Evolutionary conservation across 306 rosid species (phyloP), one percentile per base, ranked within the genome.

Genomic region (Delonix regia): DNA sequence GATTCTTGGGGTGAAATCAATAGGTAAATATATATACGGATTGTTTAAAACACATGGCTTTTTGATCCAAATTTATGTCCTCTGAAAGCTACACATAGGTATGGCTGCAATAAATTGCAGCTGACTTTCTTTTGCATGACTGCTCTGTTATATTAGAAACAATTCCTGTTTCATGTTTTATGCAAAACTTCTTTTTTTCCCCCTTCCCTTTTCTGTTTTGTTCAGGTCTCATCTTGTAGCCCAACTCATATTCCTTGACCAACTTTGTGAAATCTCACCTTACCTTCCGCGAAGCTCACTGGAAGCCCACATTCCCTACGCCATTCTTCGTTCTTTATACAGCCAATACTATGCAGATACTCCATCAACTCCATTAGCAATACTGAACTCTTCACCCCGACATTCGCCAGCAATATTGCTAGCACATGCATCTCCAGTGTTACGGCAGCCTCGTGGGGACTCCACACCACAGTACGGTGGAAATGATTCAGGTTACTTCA

Each of bases 231-330:
- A 92, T 85, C 98, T 91, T 45, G 93, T 95, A 57, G 90, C 94
- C 27, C 98, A 95, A 70, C 89, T 95, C 71, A 92, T 95, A 80
- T 95, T 92, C 89, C 91, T 95, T 16, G 99, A 95, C 85, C 99
- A 95, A 81, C 90, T 95, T 39, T 95, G 93, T 75, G 98, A 92
- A 86, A 87, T 92, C 41, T 92, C 99, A 18, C 91, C 99, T 4
- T 93, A 89, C 82, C 99, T 95, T 75, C 93, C 99, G 21, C 85
- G 99, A 88, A 92, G 91, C 85, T 86, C 92, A 45, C 88, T 95
- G 76, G 98, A 95, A 84, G 73, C 90, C 18, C 87, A 91, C 56
- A 89, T 93, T 76, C 99, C 99, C 5, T 91, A 92, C 52, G 89
- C 99, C 81, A 88, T 95, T 85, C 93, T 95, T 53, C 98, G 98